Percentiles rank a stretch among this genome's conserved stretches.
These are phyloP conservation scores for Phytophthora pistaciae DNA, from an alignment of 352 stramenopile genomes.

Conservation along the genomic window DNA sequence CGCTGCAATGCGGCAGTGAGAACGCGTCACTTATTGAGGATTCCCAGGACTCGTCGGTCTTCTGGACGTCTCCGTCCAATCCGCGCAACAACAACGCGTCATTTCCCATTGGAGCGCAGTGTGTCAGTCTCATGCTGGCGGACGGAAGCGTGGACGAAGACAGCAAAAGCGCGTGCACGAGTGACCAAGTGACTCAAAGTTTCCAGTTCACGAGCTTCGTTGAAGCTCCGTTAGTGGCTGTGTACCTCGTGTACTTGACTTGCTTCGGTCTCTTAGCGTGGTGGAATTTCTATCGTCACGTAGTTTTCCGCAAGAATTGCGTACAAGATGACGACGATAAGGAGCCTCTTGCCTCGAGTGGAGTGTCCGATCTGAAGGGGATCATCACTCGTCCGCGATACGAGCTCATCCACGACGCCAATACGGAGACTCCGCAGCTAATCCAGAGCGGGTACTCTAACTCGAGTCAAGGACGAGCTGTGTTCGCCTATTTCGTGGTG, in stretches of 20 bases:
- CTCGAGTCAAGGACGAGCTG: conserved; percentile 20
- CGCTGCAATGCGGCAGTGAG: conserved; percentile 39
- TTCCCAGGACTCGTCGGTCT: conserved; percentile 42
- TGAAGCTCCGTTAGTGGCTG: conserved; percentile 16
- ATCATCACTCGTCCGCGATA: conserved; percentile 18
- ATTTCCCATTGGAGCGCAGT: conserved; percentile 51
- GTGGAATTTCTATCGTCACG: conserved; percentile 23
- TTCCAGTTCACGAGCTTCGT: conserved; percentile 42
- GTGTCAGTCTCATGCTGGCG: conserved; percentile 35
- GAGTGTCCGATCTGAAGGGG: conserved; percentile 16
- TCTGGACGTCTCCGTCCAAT: conserved; percentile 55
- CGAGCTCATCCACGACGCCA: conserved; percentile 15
- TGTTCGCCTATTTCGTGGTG: conserved; percentile 38
- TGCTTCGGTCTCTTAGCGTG: conserved; percentile 22
- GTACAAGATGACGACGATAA: conserved; percentile 11
- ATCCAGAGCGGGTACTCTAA: conserved; percentile 37
- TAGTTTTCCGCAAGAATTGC: conserved; percentile 32
- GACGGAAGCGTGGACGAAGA: conserved; percentile 28
- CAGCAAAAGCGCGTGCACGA: conserved; percentile 20
- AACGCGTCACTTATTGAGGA: conserved; percentile 40
- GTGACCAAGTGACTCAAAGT: neutral
- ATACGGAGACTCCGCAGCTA: neutral
- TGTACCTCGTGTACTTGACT: conserved; percentile 38
- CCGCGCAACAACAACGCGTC: conserved; percentile 60
- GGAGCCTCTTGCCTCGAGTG: neutral